Evolutionary conservation across 768 basidiomycete species (phyloP), one percentile per base, ranked within the genome.

Genomic region (Tylopilus rubrobrunneus): DNA sequence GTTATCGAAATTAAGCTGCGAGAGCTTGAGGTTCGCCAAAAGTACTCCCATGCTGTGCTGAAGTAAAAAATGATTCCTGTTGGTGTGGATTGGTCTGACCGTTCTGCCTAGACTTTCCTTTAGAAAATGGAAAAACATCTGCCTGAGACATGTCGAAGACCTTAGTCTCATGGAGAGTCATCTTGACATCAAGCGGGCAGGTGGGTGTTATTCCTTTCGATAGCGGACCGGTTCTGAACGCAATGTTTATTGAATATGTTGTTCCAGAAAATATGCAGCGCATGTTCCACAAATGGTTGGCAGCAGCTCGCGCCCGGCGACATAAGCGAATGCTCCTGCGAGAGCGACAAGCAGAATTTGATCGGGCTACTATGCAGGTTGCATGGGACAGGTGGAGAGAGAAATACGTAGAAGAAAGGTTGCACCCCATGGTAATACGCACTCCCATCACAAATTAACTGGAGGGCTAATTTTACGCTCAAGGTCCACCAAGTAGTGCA

Each of bases 321-420:
- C 81, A 84, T 56, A 77, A 86, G 44, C 80, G 87, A 12, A 62
- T 78, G 25, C 72, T 77, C 15, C 72, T 92, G 44, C 79, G 79
- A 52, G 76, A 78, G 50, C 82, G 78, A 56, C 86, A 88, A 62
- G 77, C 81, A 28, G 81, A 88, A 56, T 74, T 89, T 57, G 77
- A 81, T 57, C 71, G 77, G 14, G 72, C 73, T 14, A 63, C 75
- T 27, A 70, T 86, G 29, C 75, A 78, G 31, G 73, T 70, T 29
- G 80, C 79, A 15, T 92, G 89, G 89, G 87, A 90, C 51, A 85
- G 75, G 62, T 94, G 92, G 92, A 74, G 84, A 63, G 89, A 86
- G 51, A 81, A 77, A 28, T 90, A 83, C 66, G 78, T 75, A 57
- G 81, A 86, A 48, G 82, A 82, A 56, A 76, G 75, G 56, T 71